Evolutionary conservation across 495 filamentous ascomycete species (phyloP), one percentile per base, ranked within the genome.

Genomic region (Penicillium samsonianum): DNA sequence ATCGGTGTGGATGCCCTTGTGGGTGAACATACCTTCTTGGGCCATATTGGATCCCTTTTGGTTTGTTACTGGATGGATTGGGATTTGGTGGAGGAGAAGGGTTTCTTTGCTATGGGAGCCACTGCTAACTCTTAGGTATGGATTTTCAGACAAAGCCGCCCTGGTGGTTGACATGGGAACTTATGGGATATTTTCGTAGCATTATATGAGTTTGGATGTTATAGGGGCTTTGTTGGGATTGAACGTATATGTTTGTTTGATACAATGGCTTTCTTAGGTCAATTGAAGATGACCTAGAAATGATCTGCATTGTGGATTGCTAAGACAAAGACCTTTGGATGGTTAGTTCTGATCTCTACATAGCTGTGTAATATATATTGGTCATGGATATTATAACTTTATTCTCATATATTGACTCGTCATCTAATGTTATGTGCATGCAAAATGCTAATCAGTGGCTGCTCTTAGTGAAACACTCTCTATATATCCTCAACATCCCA

Each of bases 21-120:
- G n/a, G 16, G 16, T 47, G 44, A 47, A 47, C 25, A 47, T 30
- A 30, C 25, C 44, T 47, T 47, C 16, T 25, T 47, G 25, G 17
- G n/a, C 35, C 35, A 9, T 17, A 17, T 38, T 38, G 12, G n/a
- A 37, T 37, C 14, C 4, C 14, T n/a, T 31, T 31, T 37, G 14
- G 16, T n/a, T 6, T 37, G 33, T 14, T 11, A 14, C 12, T n/a
- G n/a, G n/a, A n/a, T 33, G 11, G 31, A 33, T 31, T 31, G 2
- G 9, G 9, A 11, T 35, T 35, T 35, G 3, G 31, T 5, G 7
- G 10, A 12, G 11, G 31, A 5, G 14, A 37, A 37, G n/a, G n/a
- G 33, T 14, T 7, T 3, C 16, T 43, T 43, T 43, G 4, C 10
- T 22, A 43, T n/a, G n/a, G 4, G 9, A 4, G 10, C 3, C 1